These are phyloP conservation scores for Lasiosphaeria hispida DNA, from an alignment of 495 filamentous ascomycete species.

Conservation along the genomic window DNA sequence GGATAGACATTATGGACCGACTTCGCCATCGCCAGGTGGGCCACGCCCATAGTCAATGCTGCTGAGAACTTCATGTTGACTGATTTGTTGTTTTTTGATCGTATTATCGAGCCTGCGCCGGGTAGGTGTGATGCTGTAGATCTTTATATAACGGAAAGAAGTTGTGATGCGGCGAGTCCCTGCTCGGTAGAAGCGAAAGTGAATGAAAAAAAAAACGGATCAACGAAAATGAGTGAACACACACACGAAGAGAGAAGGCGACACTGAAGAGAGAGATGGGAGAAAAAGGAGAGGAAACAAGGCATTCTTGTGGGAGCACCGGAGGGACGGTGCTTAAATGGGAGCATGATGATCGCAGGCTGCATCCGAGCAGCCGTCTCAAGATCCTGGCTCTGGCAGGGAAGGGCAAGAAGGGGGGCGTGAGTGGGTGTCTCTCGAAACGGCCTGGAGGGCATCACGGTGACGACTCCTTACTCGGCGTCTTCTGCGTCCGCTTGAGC, in stretches of 20 bases:
- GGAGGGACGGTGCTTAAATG: conserved; percentile 45
- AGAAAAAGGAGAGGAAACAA: conserved; percentile 27
- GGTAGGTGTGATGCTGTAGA: conserved; percentile 6
- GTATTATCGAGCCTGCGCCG: background rate
- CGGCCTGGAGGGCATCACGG: conserved; percentile 30
- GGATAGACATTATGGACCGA: conserved; percentile 47
- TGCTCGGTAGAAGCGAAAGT: conserved; percentile 48
- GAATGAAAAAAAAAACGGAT: conserved; percentile 34
- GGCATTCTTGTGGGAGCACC: conserved; percentile 21
- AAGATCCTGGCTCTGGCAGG: conserved; percentile 3
- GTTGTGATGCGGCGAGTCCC: conserved; percentile 47
- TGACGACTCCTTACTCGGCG: conserved; percentile 20
- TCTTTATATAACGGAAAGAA: background rate
- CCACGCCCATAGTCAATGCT: conserved; percentile 45
- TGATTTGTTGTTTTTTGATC: conserved; percentile 28
- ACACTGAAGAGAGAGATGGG: conserved; percentile 22
- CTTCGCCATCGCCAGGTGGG: conserved; percentile 50
- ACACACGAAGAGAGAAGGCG: conserved; percentile 22
- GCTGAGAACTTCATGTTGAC: conserved; percentile 56
- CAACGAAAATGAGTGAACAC: conserved; percentile 37
- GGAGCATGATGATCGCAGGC: conserved; percentile 47
- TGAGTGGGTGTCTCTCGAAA: conserved; percentile 42
- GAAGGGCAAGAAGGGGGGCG: conserved; percentile 13
- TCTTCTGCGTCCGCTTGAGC: conserved; percentile 19
- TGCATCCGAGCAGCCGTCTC: conserved; percentile 21